These are phyloP conservation scores for Nakazawaea populi DNA, from an alignment of 805 yeast species.

Conservation along the genomic window DNA sequence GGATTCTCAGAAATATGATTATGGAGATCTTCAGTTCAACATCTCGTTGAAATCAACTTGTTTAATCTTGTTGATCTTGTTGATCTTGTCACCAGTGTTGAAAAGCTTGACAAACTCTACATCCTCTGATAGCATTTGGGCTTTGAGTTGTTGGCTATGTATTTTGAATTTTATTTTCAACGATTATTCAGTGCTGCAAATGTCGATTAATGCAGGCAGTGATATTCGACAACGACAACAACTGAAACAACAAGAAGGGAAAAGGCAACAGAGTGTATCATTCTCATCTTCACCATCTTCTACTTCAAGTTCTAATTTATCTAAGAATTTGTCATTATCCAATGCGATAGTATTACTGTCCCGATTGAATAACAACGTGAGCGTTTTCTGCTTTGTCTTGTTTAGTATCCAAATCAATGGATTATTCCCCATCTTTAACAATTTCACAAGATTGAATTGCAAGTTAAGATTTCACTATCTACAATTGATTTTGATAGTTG, in stretches of 20 bases:
- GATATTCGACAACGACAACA: no score
- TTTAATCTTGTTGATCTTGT: constrained; percentile 61
- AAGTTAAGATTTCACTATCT: constrained; percentile 26
- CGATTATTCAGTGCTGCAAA: constrained; percentile 48
- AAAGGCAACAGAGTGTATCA: no score
- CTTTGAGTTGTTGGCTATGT: constrained; percentile 75
- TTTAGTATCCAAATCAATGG: constrained; percentile 68
- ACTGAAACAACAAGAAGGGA: no score
- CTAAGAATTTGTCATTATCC: constrained; percentile 78
- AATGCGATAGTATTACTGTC: constrained; percentile 89
- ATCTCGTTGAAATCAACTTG: constrained; percentile 55
- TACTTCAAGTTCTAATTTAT: constrained; percentile 42
- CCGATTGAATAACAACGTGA: constrained; percentile 64
- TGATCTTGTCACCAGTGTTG: constrained; percentile 83
- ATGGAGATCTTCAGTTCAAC: constrained; percentile 18
- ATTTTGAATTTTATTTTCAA: constrained; percentile 60
- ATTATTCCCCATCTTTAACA: constrained; percentile 64
- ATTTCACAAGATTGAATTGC: constrained; percentile 43
- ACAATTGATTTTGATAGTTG: constrained; percentile 22
- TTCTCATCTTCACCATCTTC: not conserved
- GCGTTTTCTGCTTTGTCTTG: constrained; percentile 80
- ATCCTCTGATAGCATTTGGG: constrained; percentile 94
- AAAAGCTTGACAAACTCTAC: constrained; percentile 85
- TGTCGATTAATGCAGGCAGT: no score
- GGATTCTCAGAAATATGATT: constrained; percentile 12